A percentile compares a stretch with the other conserved stretches of the same genome.
phyloP scores from a whole-genome alignment of 208 protist genomes.

The Vickermania spadyakhi region DNA sequence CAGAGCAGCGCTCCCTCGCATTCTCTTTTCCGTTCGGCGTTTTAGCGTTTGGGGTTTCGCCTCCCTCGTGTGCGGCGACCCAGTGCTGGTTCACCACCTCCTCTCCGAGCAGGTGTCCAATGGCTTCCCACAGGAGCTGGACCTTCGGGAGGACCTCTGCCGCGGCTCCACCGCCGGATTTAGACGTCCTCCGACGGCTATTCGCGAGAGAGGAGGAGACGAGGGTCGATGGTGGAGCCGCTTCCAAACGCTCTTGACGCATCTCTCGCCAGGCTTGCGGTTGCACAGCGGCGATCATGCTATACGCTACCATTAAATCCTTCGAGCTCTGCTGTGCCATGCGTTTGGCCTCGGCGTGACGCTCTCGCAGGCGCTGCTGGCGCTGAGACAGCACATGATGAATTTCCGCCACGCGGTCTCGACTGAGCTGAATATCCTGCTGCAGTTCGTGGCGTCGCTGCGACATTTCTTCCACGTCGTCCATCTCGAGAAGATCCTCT shows the following conservation, averaged over 20 bases:
- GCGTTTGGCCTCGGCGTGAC: neutral
- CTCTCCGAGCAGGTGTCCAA: neutral
- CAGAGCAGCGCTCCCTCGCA: too few species aligned
- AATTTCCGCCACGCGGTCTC: neutral
- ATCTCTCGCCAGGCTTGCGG: neutral
- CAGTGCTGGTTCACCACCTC: neutral
- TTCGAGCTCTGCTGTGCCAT: neutral
- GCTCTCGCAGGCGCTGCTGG: neutral
- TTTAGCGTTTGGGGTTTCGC: neutral
- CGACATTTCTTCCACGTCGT: neutral
- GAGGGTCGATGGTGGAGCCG: too few species aligned
- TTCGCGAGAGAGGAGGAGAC: too few species aligned
- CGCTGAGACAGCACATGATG: neutral
- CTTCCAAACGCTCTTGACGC: neutral
- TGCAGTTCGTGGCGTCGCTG: neutral
- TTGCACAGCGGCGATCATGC: neutral
- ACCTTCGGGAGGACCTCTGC: neutral
- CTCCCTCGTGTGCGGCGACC: neutral
- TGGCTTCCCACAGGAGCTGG: neutral
- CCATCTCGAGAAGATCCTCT: neutral
- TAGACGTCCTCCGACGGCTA: neutral
- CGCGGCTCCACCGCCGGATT: neutral
- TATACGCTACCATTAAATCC: neutral
- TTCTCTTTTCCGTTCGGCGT: too few species aligned
- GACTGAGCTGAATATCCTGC: neutral